These are phyloP conservation scores for Penicillium occitanis DNA, from an alignment of 2,329 filamentous ascomycete species.

Conservation along the genomic window DNA sequence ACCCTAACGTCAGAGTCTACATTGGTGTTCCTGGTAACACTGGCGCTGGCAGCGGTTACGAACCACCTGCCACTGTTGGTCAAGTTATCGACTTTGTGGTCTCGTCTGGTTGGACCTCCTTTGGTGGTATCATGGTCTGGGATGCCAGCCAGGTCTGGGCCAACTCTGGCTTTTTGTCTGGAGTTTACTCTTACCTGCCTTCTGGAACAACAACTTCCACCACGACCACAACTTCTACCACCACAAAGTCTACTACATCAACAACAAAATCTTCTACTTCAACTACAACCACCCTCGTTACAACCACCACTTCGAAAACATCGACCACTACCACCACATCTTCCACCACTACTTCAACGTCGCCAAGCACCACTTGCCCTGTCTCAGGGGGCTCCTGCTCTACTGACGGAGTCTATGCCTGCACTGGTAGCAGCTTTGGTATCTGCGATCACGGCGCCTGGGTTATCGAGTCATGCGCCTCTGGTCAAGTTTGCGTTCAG, in stretches of 20 bases:
- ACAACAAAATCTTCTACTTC: background rate
- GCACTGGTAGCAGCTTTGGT: slow-evolving; percentile 15
- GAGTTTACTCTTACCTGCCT: slow-evolving; percentile 28
- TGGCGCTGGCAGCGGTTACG: slow-evolving; percentile 57
- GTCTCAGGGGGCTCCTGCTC: slow-evolving; percentile 6
- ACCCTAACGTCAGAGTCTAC: slow-evolving; percentile 61
- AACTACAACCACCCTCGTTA: background rate
- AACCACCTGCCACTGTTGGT: slow-evolving; percentile 47
- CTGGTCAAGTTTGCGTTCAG: slow-evolving; percentile 15
- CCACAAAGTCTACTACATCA: background rate
- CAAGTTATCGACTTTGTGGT: slow-evolving; percentile 55
- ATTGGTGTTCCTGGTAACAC: slow-evolving; percentile 60
- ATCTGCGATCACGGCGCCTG: slow-evolving; percentile 13
- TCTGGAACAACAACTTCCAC: background rate
- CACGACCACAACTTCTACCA: slow-evolving; percentile 1
- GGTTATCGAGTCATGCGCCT: slow-evolving; percentile 18
- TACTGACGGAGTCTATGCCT: slow-evolving; percentile 6
- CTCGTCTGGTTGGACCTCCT: slow-evolving; percentile 52
- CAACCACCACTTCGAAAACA: background rate
- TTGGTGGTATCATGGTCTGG: slow-evolving; percentile 70
- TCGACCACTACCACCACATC: slow-evolving; percentile 10
- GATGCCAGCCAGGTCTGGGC: slow-evolving; percentile 61
- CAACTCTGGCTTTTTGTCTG: slow-evolving; percentile 51
- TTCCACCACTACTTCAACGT: background rate
- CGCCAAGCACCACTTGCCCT: slow-evolving; percentile 7